Conservation (phyloP, 345 rosid species). For the Triadica sebifera region DNA sequence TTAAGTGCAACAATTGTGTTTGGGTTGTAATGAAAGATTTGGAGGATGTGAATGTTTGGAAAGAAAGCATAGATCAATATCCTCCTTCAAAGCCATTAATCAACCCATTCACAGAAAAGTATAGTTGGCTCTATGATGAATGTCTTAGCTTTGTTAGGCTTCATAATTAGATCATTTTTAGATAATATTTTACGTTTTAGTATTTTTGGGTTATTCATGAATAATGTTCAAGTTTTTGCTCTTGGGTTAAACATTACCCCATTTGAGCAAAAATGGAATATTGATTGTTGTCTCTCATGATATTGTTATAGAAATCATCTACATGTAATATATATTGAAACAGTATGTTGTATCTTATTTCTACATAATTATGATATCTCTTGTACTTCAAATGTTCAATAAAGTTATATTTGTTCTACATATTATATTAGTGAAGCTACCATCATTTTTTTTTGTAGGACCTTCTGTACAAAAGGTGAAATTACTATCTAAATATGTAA, state of each 20-base stretch:
- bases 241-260: no score
- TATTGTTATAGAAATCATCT: no score
- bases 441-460: no score
- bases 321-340: no score
- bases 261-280: neutral
- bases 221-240: neutral
- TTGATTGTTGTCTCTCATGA: no score
- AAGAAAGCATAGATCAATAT: slow-evolving; percentile 11
- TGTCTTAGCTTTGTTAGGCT: slow-evolving; percentile 12
- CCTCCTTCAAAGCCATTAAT: slow-evolving; percentile 14
- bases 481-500: no score
- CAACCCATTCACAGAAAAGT: slow-evolving; percentile 17
- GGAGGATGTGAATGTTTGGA: slow-evolving; percentile 23
- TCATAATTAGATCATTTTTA: neutral
- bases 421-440: no score
- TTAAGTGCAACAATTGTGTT: slow-evolving; percentile 32
- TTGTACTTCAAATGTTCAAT: no score
- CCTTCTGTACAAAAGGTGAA: no score
- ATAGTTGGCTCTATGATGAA: slow-evolving; percentile 25
- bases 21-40: slow-evolving; percentile 25
- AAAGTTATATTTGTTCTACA: no score
- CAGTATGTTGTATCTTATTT: no score
- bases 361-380: no score
- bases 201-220: neutral
- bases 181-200: neutral